These are phyloP conservation scores for Linnemannia hyalina DNA, from an alignment of 192 early-diverging fungal genomes.

Conservation along the genomic window DNA sequence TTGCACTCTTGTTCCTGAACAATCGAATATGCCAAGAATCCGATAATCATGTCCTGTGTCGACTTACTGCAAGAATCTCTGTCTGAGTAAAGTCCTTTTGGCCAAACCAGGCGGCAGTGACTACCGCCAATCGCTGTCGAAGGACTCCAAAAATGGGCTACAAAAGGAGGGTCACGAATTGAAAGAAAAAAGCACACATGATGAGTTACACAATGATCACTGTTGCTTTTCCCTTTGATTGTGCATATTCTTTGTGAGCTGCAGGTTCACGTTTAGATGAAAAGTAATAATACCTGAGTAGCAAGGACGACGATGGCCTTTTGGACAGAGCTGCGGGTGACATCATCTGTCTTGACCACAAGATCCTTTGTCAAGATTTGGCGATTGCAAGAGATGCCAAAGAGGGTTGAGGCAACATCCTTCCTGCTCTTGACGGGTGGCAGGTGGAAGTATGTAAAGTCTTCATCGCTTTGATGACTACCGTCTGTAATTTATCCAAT, in stretches of 20 bases:
- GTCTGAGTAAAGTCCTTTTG: conserved; percentile 84
- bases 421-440: conserved; percentile 78
- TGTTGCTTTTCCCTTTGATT: not conserved
- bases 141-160: conserved; percentile 80
- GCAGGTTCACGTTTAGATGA: not conserved
- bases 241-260: conserved; percentile 2
- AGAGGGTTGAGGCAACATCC: conserved; percentile 72
- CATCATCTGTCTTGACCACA: conserved; percentile 77
- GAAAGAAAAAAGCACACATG: not conserved
- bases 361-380: conserved; percentile 83
- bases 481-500: conserved; percentile 62
- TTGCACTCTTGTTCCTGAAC: not conserved
- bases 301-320: conserved; percentile 86
- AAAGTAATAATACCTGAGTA: conserved; percentile 58
- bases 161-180: not conserved
- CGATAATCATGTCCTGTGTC: conserved; percentile 2
- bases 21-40: not conserved
- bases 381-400: conserved; percentile 87
- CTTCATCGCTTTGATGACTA: conserved; percentile 83
- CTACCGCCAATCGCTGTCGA: conserved; percentile 78
- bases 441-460: conserved; percentile 88
- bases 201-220: conserved; percentile 8
- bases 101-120: conserved; percentile 84
- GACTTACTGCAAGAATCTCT: conserved; percentile 75
- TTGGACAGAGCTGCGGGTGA: conserved; percentile 84